Conservation (phyloP, 202 grass and related monocot genomes). For the Panicum hallii region DNA sequence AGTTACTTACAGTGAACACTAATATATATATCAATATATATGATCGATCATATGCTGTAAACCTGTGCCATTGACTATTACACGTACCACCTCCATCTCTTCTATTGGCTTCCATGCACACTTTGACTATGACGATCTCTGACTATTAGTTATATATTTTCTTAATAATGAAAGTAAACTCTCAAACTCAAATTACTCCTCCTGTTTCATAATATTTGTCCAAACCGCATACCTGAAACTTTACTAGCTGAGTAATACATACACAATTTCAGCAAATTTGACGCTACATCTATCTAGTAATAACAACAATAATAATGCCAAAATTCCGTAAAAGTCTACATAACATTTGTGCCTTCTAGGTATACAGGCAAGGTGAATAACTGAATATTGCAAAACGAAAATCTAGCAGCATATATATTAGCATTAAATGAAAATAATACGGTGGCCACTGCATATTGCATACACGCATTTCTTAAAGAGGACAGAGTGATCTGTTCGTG, state of each 20-base stretch:
- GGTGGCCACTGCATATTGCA: background rate
- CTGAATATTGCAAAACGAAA: too few relatives aligned
- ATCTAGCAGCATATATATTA: background rate
- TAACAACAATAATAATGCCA: too few relatives aligned
- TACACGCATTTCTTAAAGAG: background rate
- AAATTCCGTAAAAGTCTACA: too few relatives aligned
- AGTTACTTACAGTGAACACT: too few relatives aligned
- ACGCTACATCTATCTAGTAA: background rate
- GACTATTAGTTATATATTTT: background rate
- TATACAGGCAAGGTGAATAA: background rate
- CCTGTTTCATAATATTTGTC: background rate
- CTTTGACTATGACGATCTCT: background rate
- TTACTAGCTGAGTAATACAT: background rate
- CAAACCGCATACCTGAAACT: background rate
- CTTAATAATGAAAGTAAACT: background rate
- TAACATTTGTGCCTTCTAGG: too few relatives aligned
- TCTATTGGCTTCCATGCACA: background rate
- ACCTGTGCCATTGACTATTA: background rate
- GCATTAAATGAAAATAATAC: background rate
- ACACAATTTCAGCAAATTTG: background rate
- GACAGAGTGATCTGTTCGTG: background rate
- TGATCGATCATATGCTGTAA: too few relatives aligned
- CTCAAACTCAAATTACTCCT: background rate
- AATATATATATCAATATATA: too few relatives aligned
- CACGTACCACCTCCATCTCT: background rate